Conservation (phyloP, 2,329 filamentous ascomycete species). For the Apiospora malaysiana region DNA sequence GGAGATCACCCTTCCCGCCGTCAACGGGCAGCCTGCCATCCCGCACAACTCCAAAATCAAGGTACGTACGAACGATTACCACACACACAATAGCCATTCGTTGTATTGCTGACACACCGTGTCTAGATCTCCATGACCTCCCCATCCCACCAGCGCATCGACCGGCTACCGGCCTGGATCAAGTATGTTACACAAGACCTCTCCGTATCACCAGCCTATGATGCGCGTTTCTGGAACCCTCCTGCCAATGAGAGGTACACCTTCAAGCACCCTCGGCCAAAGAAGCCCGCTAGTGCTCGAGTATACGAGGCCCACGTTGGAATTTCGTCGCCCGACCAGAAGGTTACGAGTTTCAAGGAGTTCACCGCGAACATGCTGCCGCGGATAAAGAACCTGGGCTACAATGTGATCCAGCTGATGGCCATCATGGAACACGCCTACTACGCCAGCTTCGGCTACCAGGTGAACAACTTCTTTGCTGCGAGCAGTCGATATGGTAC, state of each 20-base stretch:
- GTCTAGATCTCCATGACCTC: conserved; percentile 80
- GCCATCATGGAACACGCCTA: conserved; percentile 99
- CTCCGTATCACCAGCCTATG: conserved; percentile 86
- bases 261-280: conserved; percentile 83
- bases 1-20: conserved; percentile 77
- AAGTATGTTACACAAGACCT: conserved; percentile 96
- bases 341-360: conserved; percentile 94
- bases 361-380: conserved; percentile 93
- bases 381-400: conserved; percentile 86
- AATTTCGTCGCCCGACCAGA: conserved; percentile 89
- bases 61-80: conserved; percentile 65
- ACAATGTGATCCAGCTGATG: conserved; percentile 99
- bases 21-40: conserved; percentile 77
- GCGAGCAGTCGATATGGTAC: conserved; percentile 93
- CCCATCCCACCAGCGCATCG: conserved; percentile 79
- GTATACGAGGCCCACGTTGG: conserved; percentile 99
- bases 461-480: conserved; percentile 98
- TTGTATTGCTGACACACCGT: neutral
- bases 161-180: conserved; percentile 95
- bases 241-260: conserved; percentile 76
- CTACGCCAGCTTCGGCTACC: conserved; percentile 98
- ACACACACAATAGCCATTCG: neutral
- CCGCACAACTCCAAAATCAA: conserved; percentile 96
- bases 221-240: conserved; percentile 97
- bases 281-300: conserved; percentile 83